Base-by-base conservation (phyloP, 192 early-diverging fungal genomes). In the Coemansia erecta region DNA sequence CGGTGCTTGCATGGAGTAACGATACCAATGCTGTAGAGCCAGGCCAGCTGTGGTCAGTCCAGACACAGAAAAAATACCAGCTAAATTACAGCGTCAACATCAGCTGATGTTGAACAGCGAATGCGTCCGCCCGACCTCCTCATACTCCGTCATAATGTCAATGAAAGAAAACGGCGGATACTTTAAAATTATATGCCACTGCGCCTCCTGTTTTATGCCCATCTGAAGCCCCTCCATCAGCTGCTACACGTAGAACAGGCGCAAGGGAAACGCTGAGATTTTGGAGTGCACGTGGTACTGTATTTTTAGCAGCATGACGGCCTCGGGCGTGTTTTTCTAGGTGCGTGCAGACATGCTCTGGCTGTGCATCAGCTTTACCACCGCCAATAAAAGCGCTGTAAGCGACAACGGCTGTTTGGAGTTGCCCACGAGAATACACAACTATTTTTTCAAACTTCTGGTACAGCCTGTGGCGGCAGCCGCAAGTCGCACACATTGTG, bases 271-370 rank as follows among this genome's bases (percentile, higher is more conserved):
- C 10, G 28, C 53, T 35, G 91, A 93, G 17, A 98, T 96, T 22
- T 86, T 81, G 0, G 94, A 93, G 64, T 98, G 92, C 96, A 98
- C 97, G 61, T 94, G 90, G 70, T 97, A 98, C 81, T 98, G 94
- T 45, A 95, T 94, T 58, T 88, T 92, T 37, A 98, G 72, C 43
- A 98, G 72, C 58, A 85, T 84, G 12, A 95, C 87, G 3, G 74
- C 70, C 2, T 85, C 55, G 1, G 89, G 89, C 17, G 81, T 58
- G 40, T 71, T 73, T 19, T 79, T 80, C 72, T 94, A 88, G n/a
- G 97, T 73, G 10, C 96, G 81, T 33, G 91, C 87, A 81, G 97
- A 98, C 54, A 98, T 68, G 68, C 86, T 89, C 68, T 92, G 87
- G 58, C 95, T 91, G 77, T 97, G 97, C 18, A 66, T 70, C 50